Evolutionary conservation across 257 asterid genomes (phyloP).

Genomic region (Euphrasia confusa): DNA sequence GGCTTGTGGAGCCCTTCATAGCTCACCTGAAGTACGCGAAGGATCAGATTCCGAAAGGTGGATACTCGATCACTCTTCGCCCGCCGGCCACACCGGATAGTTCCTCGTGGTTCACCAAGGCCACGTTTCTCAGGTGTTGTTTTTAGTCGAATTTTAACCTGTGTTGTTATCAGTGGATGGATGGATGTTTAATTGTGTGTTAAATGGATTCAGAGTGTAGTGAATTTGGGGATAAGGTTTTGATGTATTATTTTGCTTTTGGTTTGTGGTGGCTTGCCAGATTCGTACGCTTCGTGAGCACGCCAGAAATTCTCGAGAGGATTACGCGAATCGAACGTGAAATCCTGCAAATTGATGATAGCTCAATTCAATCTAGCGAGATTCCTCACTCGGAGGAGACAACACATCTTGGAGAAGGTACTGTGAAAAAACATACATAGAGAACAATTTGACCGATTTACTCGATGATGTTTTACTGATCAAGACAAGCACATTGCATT

Average conservation of each 20-base stretch:
- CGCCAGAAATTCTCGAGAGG: conserved; percentile 87
- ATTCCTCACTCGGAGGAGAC: conserved; percentile 30
- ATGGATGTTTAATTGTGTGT: background rate
- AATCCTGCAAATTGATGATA: conserved; percentile 73
- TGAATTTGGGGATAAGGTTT: conserved; percentile 14
- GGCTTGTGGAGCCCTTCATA: conserved; percentile 78
- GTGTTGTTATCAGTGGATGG: background rate
- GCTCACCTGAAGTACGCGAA: conserved; percentile 77
- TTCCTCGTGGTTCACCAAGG: conserved; percentile 77
- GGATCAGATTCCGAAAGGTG: conserved; percentile 82
- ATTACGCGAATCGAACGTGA: conserved; percentile 58
- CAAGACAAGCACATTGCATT: conserved; percentile 10
- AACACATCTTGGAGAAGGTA: conserved; percentile 43
- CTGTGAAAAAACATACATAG: conserved; percentile 1
- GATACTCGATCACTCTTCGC: conserved; percentile 70
- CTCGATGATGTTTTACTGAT: conserved; percentile 8
- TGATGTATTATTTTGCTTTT: background rate
- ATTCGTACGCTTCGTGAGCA: conserved; percentile 79
- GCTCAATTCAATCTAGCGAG: conserved; percentile 53
- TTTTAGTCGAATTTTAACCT: background rate
- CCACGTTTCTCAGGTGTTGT: conserved; percentile 69
- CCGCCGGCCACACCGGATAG: conserved; percentile 40
- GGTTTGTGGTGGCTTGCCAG: conserved; percentile 36
- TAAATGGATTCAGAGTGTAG: background rate
- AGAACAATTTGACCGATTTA: background rate